phyloP scores from a whole-genome alignment of 345 rosid species.

The Populus deltoides region DNA sequence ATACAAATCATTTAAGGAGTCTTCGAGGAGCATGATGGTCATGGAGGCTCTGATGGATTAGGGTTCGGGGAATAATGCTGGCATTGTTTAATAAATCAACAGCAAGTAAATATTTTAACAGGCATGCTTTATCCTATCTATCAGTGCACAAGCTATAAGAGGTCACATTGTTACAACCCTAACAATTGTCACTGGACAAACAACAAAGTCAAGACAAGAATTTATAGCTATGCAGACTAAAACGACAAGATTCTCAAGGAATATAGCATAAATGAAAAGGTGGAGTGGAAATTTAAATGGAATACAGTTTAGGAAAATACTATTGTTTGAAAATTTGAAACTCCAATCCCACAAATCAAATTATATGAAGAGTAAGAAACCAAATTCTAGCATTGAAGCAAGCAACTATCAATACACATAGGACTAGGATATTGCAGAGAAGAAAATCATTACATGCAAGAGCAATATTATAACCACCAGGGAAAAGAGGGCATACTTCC shows the following conservation, averaged over 20 bases:
- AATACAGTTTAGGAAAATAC: not conserved
- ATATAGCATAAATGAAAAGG: not conserved
- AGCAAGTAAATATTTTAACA: not conserved
- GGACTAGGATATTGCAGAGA: not conserved
- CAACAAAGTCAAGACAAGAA: not conserved
- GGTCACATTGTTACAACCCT: not conserved
- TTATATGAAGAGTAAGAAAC: not conserved
- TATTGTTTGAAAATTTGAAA: not conserved
- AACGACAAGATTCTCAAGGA: not conserved
- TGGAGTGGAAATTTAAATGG: not conserved
- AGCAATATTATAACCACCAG: not conserved
- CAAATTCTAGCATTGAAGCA: not conserved
- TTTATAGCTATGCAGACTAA: not conserved
- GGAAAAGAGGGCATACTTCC: constrained; percentile 21
- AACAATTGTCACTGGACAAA: not conserved
- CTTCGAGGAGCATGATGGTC: not conserved
- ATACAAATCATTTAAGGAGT: constrained; percentile 25
- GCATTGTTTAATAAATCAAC: not conserved
- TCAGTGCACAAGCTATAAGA: not conserved
- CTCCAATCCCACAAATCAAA: not conserved
- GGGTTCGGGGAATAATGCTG: not conserved
- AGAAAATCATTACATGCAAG: not conserved
- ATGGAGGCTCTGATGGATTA: constrained; percentile 2
- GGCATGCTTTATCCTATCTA: not conserved
- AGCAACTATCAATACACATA: not conserved